A percentile compares a stretch with the other conserved stretches of the same genome.
Conservation (phyloP, 768 basidiomycete species). For the Neoboletus subvelutipes region DNA sequence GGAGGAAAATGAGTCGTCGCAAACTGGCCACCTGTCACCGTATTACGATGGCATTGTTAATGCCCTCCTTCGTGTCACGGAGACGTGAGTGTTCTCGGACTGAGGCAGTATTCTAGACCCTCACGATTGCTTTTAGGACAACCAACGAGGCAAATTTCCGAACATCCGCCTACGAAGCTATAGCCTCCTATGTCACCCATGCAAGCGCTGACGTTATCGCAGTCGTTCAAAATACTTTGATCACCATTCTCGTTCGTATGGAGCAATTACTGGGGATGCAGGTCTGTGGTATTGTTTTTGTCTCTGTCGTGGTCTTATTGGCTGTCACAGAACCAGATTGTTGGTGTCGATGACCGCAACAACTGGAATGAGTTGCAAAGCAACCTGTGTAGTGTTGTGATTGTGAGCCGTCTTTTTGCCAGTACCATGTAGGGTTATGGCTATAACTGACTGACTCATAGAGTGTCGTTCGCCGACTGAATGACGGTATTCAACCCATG, state of each 20-base stretch:
- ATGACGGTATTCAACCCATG: conserved; percentile 77
- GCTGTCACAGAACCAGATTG: conserved; percentile 72
- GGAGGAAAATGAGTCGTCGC: conserved; percentile 51
- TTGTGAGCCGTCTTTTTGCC: conserved; percentile 49
- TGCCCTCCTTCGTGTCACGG: conserved; percentile 82
- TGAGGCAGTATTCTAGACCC: background rate
- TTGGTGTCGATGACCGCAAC: conserved; percentile 93
- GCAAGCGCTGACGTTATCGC: conserved; percentile 75
- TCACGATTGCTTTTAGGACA: conserved; percentile 43
- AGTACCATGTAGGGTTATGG: background rate
- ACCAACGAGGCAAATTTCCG: conserved; percentile 91
- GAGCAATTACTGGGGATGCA: conserved; percentile 84
- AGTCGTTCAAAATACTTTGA: conserved; percentile 78
- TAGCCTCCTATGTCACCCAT: conserved; percentile 82
- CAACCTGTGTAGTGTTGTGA: conserved; percentile 88
- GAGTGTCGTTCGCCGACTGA: conserved; percentile 85
- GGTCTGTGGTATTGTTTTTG: conserved; percentile 42
- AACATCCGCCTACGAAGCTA: conserved; percentile 94
- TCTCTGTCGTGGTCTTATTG: background rate
- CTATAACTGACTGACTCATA: conserved; percentile 33
- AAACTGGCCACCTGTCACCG: conserved; percentile 70
- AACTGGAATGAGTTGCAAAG: conserved; percentile 99
- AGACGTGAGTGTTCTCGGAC: conserved; percentile 55
- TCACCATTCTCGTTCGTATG: conserved; percentile 86
- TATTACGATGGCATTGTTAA: conserved; percentile 88